Evolutionary conservation across 208 protist species (phyloP), one percentile per base, ranked within the genome.

Genomic region (Wallacemonas rigidus): DNA sequence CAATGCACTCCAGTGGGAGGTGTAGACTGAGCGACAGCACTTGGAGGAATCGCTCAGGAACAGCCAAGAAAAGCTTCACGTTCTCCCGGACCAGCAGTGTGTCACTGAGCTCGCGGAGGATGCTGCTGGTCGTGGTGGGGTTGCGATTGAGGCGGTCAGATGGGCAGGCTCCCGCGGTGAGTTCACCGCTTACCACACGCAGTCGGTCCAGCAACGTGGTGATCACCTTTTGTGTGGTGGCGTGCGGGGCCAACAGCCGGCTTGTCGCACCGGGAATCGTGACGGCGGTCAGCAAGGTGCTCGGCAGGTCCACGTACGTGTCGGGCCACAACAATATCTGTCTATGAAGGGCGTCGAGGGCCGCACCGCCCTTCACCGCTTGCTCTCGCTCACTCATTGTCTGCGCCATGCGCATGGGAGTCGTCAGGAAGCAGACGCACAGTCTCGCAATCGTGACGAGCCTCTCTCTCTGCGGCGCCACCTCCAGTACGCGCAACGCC

Each of bases 31-130:
- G 15, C 7, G 44, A 67, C 6, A 97, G 75, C 7, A 97, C 78
- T 15, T 53, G 70, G 62, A 82, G 55, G 65, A 94, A 93, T 26
- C 92, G 85, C 17, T 65, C 39, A 6, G 87, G 82, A 26, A 81
- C 80, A 14, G 74, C 67, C 45, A 83, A 68, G 69, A 97, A 95
- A 7, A 92, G 71, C 12, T 73, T 70, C 62, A 82, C 53, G 71
- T 97, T 97, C 54, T 89, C 82, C 38, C 77, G 72, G 38, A 89
- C 68, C 9, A 88, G 53, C 39, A 97, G 76, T 35, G 57, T 76
- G 71, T 95, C 90, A 45, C 92, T 97, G 39, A 97, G 80, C 75
- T 95, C 92, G 43, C 89, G 89, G 70, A 97, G 77, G 38, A 95
- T 90, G 70, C 81, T 86, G 45, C 77, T 81, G 15, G 80, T 77